Evolutionary conservation across 2,329 filamentous ascomycete genomes (phyloP).

Genomic region (Cadophora sp.): DNA sequence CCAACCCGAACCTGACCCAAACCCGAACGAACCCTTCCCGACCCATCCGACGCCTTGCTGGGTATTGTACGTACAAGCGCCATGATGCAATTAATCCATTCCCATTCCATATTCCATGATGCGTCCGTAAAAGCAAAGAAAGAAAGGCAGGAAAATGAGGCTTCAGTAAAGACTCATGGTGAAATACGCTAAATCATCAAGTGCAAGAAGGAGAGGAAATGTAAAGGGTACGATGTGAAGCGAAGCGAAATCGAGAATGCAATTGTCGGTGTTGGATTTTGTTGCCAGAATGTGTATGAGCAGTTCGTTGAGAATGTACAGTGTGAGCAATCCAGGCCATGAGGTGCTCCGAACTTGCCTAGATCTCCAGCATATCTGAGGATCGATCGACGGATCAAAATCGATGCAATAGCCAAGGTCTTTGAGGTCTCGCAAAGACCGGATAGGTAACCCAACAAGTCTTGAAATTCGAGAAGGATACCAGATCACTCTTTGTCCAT

Average conservation of each 20-base stretch:
- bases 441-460: neutral
- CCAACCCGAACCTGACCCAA: neutral
- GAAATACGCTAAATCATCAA: conserved; percentile 10
- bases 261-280: neutral
- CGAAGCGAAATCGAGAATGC: neutral
- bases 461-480: neutral
- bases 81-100: conserved; percentile 13
- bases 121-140: neutral
- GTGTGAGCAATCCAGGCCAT: no score
- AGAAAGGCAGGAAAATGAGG: no score
- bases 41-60: conserved; percentile 14
- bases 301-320: no score
- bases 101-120: neutral
- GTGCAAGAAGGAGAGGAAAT: neutral
- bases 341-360: no score
- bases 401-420: neutral
- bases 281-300: no score
- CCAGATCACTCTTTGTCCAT: neutral
- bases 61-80: conserved; percentile 19
- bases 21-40: neutral
- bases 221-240: neutral
- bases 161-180: neutral
- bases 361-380: no score
- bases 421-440: neutral
- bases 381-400: neutral